Base-by-base conservation (phyloP, 1,284 basidiomycete genomes). In the Xerocomus nothofagi region DNA sequence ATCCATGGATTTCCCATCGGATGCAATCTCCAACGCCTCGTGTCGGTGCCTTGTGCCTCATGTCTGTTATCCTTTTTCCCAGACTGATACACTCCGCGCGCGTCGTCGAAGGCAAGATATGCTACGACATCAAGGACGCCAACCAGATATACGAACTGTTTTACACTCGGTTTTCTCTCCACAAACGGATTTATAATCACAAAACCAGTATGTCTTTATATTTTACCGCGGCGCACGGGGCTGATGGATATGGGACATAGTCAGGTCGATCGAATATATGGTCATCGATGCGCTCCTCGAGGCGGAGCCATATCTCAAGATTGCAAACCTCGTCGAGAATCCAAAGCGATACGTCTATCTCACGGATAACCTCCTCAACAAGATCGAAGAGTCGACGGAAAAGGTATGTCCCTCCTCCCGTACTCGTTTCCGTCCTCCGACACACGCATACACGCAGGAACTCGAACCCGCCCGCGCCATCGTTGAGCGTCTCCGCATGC, bases 211-310 rank as follows among this genome's bases (percentile, higher is more conserved):
- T 18, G 75, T 48, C n/a, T 44, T n/a, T 21, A 36, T n/a, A 2
- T 6, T 14, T 26, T 1, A 7, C 30, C 0, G 5, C 3, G 2
- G 15, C 21, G 4, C 14, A 2, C 1, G 3, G 5, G 1, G 15
- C 29, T 42, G 9, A 51, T 20, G 6, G 4, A 33, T 14, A 17
- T 0, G 41, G 2, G 7, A n/a, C 33, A 44, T 60, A 87, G 87
- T 84, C 7, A 84, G 79, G 56, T 81, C 86, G 0, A 83, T 91
- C 46, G 89, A 91, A 61, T 80, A 82, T 59, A 91, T 91, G 88
- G 73, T 91, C 20, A 74, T 88, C 4, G 89, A 91, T 57, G 86
- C 77, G 0, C 73, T 91, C 9, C 69, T 84, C 1, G 67, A 70
- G 0, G 89, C 89, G 0, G 84, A 91, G 34, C 77, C 79, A 0